Evolutionary conservation across 225 moss, liverwort and hornwort species (phyloP).

Genomic region (Marchantia paleacea): DNA sequence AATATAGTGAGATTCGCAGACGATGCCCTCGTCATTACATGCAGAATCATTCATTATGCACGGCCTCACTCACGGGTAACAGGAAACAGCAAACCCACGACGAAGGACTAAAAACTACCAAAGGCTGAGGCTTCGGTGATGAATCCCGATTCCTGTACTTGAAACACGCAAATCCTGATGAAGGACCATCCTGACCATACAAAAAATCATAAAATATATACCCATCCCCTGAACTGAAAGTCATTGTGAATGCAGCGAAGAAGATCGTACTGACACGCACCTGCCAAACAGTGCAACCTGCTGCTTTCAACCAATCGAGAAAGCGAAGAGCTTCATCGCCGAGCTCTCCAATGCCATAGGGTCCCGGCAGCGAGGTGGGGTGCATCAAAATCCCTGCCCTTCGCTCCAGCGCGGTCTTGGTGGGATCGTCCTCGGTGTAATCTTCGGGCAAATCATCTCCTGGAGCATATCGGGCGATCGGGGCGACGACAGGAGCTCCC

Average conservation of each 20-base stretch:
- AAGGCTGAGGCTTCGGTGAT: background rate
- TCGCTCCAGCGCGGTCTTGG: conserved; percentile 51
- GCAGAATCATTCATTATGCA: background rate
- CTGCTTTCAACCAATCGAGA: conserved; percentile 74
- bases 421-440: conserved; percentile 71
- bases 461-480: conserved; percentile 26
- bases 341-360: conserved; percentile 72
- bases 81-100: too few relatives aligned
- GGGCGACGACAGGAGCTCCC: conserved; percentile 8
- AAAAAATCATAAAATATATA: background rate
- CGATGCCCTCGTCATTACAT: background rate
- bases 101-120: too few relatives aligned
- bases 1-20: background rate
- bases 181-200: background rate
- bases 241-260: background rate
- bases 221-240: background rate
- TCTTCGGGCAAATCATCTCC: conserved; percentile 70
- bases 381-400: conserved; percentile 78
- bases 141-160: background rate
- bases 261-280: background rate
- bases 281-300: conserved; percentile 89
- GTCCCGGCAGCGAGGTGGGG: conserved; percentile 77
- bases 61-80: too few relatives aligned
- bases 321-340: conserved; percentile 66
- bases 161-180: background rate